phyloP scores from a whole-genome alignment of 2,329 filamentous ascomycete genomes.

The Aspergillus glaucus region DNA sequence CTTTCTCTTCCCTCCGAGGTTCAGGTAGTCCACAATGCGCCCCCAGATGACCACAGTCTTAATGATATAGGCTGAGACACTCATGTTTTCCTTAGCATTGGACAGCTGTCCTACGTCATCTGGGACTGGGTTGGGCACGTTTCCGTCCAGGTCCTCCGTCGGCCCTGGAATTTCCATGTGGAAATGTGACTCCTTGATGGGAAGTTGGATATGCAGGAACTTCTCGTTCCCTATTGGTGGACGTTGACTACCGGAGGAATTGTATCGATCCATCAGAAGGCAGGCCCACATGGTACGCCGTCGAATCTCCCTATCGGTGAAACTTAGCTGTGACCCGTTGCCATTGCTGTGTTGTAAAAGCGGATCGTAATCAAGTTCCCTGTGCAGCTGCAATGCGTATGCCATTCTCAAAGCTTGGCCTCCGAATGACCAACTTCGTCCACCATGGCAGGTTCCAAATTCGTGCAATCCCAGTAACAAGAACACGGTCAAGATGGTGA shows the following conservation, averaged over 20 bases:
- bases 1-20: conserved; percentile 76
- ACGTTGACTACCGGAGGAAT: conserved; percentile 87
- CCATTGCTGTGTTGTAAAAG: conserved; percentile 51
- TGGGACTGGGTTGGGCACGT: conserved; percentile 56
- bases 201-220: conserved; percentile 80
- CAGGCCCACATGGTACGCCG: conserved; percentile 97
- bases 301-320: conserved; percentile 88
- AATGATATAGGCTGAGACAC: conserved; percentile 85
- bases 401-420: conserved; percentile 96
- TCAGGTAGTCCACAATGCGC: conserved; percentile 79
- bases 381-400: conserved; percentile 88
- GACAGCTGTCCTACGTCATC: conserved; percentile 59
- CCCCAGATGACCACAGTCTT: conserved; percentile 84
- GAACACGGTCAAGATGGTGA: conserved; percentile 88
- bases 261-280: conserved; percentile 95
- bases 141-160: conserved; percentile 75
- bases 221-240: conserved; percentile 89
- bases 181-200: conserved; percentile 84
- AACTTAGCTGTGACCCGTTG: conserved; percentile 63
- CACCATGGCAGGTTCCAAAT: conserved; percentile 94
- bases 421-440: conserved; percentile 89
- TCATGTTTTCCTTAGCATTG: conserved; percentile 78
- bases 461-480: conserved; percentile 85
- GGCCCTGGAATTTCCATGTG: conserved; percentile 83
- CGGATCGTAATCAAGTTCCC: conserved; percentile 79